These are phyloP conservation scores for Cryphonectria parasitica DNA, from an alignment of 2,329 filamentous ascomycete genomes.

Conservation along the genomic window DNA sequence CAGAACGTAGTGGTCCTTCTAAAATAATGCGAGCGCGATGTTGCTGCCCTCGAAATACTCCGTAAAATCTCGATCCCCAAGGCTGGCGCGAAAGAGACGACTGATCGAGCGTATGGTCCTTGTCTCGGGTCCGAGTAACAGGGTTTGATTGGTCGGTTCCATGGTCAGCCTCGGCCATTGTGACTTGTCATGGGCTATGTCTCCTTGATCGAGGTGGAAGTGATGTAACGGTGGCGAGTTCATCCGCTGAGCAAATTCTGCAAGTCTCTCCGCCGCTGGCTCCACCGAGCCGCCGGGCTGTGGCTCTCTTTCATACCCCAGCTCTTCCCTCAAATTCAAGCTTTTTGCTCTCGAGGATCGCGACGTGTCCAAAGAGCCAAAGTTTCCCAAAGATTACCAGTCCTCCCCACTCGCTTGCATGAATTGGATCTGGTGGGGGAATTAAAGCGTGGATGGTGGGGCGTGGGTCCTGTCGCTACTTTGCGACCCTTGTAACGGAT, in stretches of 20 bases:
- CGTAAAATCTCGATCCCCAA: neutral
- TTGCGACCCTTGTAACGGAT: conserved; percentile 22
- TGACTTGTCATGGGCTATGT: neutral
- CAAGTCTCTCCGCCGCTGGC: neutral
- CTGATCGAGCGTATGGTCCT: neutral
- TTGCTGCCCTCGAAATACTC: neutral
- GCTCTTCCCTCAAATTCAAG: neutral
- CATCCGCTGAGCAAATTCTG: neutral
- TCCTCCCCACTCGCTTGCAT: conserved; percentile 21
- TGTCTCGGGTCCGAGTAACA: neutral
- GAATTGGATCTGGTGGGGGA: conserved; percentile 19
- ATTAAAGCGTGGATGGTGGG: conserved; percentile 20
- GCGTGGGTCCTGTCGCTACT: conserved; percentile 3
- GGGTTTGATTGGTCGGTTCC: neutral
- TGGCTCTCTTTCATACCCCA: neutral
- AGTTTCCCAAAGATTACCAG: conserved; percentile 13
- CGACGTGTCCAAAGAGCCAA: conserved; percentile 9
- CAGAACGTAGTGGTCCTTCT: neutral
- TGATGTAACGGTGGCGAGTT: conserved; percentile 19
- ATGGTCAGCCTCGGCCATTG: neutral
- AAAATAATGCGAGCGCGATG: neutral
- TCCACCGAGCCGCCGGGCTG: neutral
- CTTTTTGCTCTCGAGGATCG: conserved; percentile 10
- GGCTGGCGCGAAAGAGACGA: neutral
- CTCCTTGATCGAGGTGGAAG: conserved; percentile 7